Evolutionary conservation across 371 early-diverging fungal genomes (phyloP), one percentile per base, ranked within the genome.

Genomic region (Apophysomyces elegans): DNA sequence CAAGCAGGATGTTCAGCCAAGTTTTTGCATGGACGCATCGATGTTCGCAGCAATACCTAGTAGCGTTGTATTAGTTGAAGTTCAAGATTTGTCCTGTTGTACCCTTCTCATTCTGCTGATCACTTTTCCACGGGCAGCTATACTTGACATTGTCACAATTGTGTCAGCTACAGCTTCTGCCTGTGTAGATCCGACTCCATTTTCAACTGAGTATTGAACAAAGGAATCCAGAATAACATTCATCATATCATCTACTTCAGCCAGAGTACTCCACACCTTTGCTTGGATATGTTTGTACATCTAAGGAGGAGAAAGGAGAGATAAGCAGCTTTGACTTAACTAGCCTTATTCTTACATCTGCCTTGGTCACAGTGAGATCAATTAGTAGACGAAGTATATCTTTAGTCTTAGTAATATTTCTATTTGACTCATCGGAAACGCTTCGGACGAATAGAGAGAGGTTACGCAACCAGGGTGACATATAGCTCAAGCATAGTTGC

Each of bases 381-480:
- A 95, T 87, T 59, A 96, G 75, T 35, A 84, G 79, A 64, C 84
- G 86, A 54, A 96, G 68, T 21, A 96, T 78, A 58, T 93, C 91
- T 26, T 84, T 83, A 9, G 90, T 79, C 67, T 89, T 91, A 8
- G 79, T 69, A 32, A 84, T 70, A 60, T 75, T 73, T 44, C 59
- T 37, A 56, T 64, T 65, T 5, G 46, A 36, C 8, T 65, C 64
- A 46, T 70, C 68, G 11, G 65, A 54, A 2, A 41, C 60, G 1
- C 38, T 58, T 50, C 78, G 72, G 18, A 72, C 77, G 60, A 86
- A 90, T 56, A 81, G 75, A 13, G 84, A 86, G 43, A 96, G 73
- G 59, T 94, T 94, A 5, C 80, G 74, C 46, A 95, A 64, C 96
- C 96, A 96, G 1, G 96, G 96, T 16, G 89, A 84, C 77, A 94